Conservation (phyloP, 805 yeast genomes). For the Kodamaea neixiangensis region DNA sequence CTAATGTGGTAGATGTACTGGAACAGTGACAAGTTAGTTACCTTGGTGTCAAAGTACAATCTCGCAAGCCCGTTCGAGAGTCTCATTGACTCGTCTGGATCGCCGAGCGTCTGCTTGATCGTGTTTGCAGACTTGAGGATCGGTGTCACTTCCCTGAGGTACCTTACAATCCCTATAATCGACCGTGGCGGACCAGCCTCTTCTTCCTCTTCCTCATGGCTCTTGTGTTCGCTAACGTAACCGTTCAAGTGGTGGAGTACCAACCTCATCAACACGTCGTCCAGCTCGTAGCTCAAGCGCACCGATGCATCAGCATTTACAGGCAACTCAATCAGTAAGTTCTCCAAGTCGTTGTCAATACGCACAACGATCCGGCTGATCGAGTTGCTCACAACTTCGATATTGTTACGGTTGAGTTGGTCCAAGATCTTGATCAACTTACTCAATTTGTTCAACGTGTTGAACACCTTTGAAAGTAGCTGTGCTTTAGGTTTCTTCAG, state of each 20-base stretch:
- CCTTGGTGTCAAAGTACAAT: constrained; percentile 33
- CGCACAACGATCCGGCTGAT: constrained; percentile 30
- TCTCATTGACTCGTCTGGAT: constrained; percentile 12
- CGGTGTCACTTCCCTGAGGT: constrained; percentile 34
- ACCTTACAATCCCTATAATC: constrained; percentile 35
- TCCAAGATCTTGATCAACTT: constrained; percentile 34
- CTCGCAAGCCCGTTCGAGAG: constrained; percentile 34
- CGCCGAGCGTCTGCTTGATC: constrained; percentile 17
- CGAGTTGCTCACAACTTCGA: constrained; percentile 28
- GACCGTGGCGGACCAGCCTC: not conserved
- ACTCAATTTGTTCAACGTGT: constrained; percentile 31
- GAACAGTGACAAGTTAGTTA: constrained; percentile 30
- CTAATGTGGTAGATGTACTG: constrained; percentile 35
- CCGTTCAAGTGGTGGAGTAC: constrained; percentile 26
- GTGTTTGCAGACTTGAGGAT: constrained; percentile 26
- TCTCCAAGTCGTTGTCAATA: constrained; percentile 24
- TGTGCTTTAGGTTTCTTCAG: constrained; percentile 9
- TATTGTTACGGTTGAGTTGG: constrained; percentile 31
- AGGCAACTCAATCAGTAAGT: constrained; percentile 17
- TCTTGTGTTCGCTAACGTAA: constrained; percentile 17
- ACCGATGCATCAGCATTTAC: constrained; percentile 7
- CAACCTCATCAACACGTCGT: constrained; percentile 11
- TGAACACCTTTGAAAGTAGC: constrained; percentile 29
- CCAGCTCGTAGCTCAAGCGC: not conserved
- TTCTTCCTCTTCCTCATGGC: constrained; percentile 4